Base-by-base conservation (phyloP, 176 grass and related monocot genomes). In the Hordeum vulgare region DNA sequence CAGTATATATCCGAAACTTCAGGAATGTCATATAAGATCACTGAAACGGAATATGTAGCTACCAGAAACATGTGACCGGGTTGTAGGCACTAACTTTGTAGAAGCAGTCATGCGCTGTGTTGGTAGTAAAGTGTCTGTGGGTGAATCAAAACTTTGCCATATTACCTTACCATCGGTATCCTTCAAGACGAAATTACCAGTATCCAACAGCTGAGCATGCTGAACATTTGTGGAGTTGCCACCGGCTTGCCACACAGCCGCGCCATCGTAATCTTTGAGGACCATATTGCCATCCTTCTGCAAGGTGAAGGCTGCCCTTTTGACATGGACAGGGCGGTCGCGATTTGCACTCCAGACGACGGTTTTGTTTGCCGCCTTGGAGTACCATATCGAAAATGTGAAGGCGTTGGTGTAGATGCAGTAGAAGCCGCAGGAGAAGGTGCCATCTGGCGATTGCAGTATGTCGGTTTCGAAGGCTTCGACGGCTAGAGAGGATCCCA, bases 251-350 rank as follows among this genome's bases (percentile, higher is more conserved):
- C 90, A 92, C 13, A 83, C 28, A 21, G 70, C 8, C 8, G 27
- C 7, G 2, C 74, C 90, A 44, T 83, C 66, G 33, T 73, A 78
- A 40, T 86, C 83, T 9, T 11, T 45, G 4, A 92, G 66, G 6
- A 89, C 54, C 49, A 89, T 73, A 28, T 12, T 70, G 1, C 83
- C 90, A 45, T 89, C 83, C 36, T 71, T 74, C 21, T 26, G 39
- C 18, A 89, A 76, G n/a, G 83, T 84, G 5, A 92, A 9, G 5
- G 39, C 15, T 4, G 90, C 80, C 27, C 90, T 45, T 33, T 66
- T 78, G n/a, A 24, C 78, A 39, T 89, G 67, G 14, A 92, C 86
- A 21, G 78, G 60, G 15, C 20, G 72, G 12, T 53, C 53, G 18
- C 20, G 53, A 21, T 56, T 56, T 3, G 53, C 53, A 21, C 53